phyloP scores from a whole-genome alignment of 306 rosid genomes.

The Lathyrus aphaca region DNA sequence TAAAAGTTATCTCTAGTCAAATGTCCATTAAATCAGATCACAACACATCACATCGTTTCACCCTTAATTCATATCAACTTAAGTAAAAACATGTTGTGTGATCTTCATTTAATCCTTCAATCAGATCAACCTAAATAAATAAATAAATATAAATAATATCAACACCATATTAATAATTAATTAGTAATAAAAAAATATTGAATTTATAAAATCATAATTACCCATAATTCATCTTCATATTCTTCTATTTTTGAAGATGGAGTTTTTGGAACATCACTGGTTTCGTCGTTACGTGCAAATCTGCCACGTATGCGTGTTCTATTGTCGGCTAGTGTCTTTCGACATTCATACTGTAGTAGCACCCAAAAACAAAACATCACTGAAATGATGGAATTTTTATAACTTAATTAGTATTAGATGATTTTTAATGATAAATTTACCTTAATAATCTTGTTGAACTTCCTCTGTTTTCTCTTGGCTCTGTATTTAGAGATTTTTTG shows the following conservation, averaged over 20 bases:
- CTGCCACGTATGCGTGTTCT: constrained; percentile 97
- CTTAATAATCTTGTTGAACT: constrained; percentile 93
- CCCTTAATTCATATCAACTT: too few species aligned
- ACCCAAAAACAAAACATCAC: too few species aligned
- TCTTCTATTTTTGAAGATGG: constrained; percentile 63
- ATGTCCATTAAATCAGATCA: too few species aligned
- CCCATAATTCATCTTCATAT: constrained; percentile 79
- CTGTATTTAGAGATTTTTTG: constrained; percentile 84
- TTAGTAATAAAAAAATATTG: not conserved
- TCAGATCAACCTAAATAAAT: constrained; percentile 47
- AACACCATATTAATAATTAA: not conserved
- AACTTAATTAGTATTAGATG: too few species aligned
- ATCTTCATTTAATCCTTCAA: constrained; percentile 49
- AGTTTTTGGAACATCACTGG: constrained; percentile 56
- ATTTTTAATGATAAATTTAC: constrained; percentile 30
- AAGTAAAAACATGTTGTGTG: too few species aligned
- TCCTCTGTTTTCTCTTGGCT: constrained; percentile 88
- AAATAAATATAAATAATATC: not conserved
- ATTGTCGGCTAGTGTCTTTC: constrained; percentile 93
- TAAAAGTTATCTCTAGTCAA: too few species aligned
- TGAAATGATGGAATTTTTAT: too few species aligned
- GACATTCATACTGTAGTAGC: constrained; percentile 70
- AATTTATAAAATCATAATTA: constrained; percentile 25
- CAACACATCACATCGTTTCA: too few species aligned
- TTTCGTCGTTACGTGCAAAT: constrained; percentile 85